These are phyloP conservation scores for Pelargonium australe DNA, from an alignment of 441 rosid species.

Conservation along the genomic window DNA sequence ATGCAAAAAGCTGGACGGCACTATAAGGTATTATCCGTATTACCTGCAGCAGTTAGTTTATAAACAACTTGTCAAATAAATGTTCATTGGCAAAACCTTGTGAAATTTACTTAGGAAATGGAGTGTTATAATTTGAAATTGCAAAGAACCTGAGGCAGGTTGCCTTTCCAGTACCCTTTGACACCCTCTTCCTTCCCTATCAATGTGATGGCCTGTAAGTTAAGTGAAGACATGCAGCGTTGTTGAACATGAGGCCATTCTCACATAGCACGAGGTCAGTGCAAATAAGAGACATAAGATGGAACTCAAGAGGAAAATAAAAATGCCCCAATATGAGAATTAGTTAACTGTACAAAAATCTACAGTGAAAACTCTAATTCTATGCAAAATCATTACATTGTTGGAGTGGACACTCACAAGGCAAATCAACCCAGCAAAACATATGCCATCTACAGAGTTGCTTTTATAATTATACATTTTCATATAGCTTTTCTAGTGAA, in stretches of 20 bases:
- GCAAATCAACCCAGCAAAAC: too few species aligned
- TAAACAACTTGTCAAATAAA: constrained; percentile 19
- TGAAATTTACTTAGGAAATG: constrained; percentile 7
- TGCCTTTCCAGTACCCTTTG: constrained; percentile 97
- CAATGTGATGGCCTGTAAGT: constrained; percentile 56
- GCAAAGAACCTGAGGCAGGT: constrained; percentile 75
- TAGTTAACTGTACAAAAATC: not conserved
- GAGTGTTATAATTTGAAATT: not conserved
- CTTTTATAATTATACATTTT: too few species aligned
- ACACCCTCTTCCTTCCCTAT: constrained; percentile 86
- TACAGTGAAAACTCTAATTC: not conserved
- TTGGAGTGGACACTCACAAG: too few species aligned
- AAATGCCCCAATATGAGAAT: not conserved
- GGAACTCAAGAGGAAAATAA: constrained; percentile 1
- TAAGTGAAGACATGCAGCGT: constrained; percentile 13
- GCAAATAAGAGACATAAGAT: constrained; percentile 6
- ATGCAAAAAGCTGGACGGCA: constrained; percentile 88
- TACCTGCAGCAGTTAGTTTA: constrained; percentile 45
- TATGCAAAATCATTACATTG: not conserved
- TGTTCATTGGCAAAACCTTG: constrained; percentile 13
- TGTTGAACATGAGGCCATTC: not conserved
- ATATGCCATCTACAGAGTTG: too few species aligned
- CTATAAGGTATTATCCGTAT: constrained; percentile 86
- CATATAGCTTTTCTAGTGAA: too few species aligned
- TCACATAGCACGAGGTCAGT: not conserved